Evolutionary conservation across 164 flowering plant species (phyloP), one percentile per base, ranked within the genome.

Genomic region (Macadamia integrifolia): DNA sequence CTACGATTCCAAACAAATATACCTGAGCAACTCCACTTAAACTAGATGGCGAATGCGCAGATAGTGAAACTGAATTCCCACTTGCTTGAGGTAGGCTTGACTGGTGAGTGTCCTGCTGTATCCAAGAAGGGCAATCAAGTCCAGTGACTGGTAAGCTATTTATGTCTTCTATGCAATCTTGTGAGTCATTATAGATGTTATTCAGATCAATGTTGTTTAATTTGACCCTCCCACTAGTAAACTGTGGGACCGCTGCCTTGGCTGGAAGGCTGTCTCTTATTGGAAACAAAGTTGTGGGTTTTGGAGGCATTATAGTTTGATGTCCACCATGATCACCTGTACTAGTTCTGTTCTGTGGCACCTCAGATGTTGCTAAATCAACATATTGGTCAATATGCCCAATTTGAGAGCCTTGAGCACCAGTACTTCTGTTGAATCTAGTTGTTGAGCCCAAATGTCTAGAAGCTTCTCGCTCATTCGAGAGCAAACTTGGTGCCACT

Each of bases 21-120:
- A 95, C 99, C 90, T 85, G 97, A 68, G 83, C 83, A 52, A 88
- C 97, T 61, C 95, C 97, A 83, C 82, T 86, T 63, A 97, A 92
- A 82, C 88, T 89, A 61, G 98, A 92, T 60, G 85, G 93, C 57
- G 98, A 90, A 66, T 63, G 94, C 10, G 86, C 81, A 68, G 93
- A 83, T 29, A 90, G 82, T 65, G 96, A 89, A 83, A 85, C 92
- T 55, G 99, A 92, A 76, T 87, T 87, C 68, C 85, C 80, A 81
- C 94, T 92, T 62, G 88, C 84, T 71, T 86, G 98, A 64, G 97
- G 87, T 60, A 98, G 94, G 64, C 95, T 89, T 4, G 82, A 82
- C 69, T 82, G 81, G 62, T 79, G 79, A 52, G 79, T 65, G 40
- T 84, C 84, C 14, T 79, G 81, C 15, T 75, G 80, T 56, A 81